Percentiles rank a stretch among this genome's conserved stretches.
Evolutionary conservation across 768 basidiomycete genomes (phyloP).

Genomic region (Tremella fuciformis): DNA sequence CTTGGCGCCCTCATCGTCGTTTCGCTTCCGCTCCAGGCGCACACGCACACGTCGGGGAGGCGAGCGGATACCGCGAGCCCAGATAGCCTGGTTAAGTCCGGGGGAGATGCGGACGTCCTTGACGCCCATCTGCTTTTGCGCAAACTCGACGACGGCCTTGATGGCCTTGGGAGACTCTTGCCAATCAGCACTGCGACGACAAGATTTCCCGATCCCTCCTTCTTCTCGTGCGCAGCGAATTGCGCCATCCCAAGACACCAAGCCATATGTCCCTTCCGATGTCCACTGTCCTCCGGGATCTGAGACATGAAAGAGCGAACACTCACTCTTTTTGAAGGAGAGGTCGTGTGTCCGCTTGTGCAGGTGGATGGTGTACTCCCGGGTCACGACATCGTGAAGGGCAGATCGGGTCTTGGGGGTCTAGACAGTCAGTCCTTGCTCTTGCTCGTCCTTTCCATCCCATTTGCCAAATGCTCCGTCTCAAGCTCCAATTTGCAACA

Average conservation of each 20-base stretch:
- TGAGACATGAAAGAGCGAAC: conserved; percentile 1
- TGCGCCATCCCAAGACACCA: too few species aligned
- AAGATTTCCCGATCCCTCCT: too few species aligned
- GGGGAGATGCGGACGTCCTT: conserved; percentile 90
- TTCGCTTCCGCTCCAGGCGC: conserved; percentile 95
- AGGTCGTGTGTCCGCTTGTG: conserved; percentile 91
- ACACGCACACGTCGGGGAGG: conserved; percentile 89
- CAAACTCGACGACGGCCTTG: conserved; percentile 89
- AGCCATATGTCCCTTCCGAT: too few species aligned
- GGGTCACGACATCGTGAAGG: conserved; percentile 94
- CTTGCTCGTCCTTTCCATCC: too few species aligned
- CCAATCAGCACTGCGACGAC: conserved; percentile 1
- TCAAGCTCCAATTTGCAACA: too few species aligned
- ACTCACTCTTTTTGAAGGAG: conserved; percentile 86
- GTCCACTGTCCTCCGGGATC: too few species aligned
- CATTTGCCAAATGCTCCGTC: too few species aligned
- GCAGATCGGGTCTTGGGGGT: conserved; percentile 83
- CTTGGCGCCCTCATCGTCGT: conserved; percentile 97
- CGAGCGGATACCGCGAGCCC: conserved; percentile 89
- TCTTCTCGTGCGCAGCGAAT: too few species aligned
- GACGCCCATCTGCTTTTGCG: conserved; percentile 93
- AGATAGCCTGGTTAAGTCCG: conserved; percentile 90
- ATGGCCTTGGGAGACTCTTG: conserved; percentile 79
- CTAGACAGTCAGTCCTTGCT: conserved; percentile 15
- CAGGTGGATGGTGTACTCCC: conserved; percentile 97